Evolutionary conservation across 2,329 filamentous ascomycete genomes (phyloP).

Genomic region (Colletotrichum limetticola): DNA sequence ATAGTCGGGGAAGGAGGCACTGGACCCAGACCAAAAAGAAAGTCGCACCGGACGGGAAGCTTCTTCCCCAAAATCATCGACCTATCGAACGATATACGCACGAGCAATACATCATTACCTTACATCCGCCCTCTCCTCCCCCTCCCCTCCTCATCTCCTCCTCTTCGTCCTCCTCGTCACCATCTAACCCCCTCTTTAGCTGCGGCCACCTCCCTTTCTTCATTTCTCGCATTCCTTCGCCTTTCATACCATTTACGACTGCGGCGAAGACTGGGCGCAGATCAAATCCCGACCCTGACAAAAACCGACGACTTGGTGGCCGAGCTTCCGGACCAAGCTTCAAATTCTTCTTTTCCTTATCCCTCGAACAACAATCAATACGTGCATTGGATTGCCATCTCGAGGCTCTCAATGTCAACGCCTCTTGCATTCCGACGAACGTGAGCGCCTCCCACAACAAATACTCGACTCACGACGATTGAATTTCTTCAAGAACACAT

Average conservation of each 20-base stretch:
- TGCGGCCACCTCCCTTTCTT: neutral
- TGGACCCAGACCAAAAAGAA: slow-evolving; percentile 22
- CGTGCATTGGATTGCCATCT: slow-evolving; percentile 7
- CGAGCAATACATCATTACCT: slow-evolving; percentile 32
- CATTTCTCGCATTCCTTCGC: neutral
- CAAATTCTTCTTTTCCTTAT: neutral
- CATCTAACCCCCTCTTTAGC: neutral
- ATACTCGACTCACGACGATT: neutral
- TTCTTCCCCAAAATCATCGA: slow-evolving; percentile 34
- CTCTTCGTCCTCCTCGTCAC: slow-evolving; percentile 11
- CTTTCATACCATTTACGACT: neutral
- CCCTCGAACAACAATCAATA: neutral
- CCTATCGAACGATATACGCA: slow-evolving; percentile 33
- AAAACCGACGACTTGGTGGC: slow-evolving; percentile 15
- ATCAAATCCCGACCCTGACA: slow-evolving; percentile 10
- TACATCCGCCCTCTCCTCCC: slow-evolving; percentile 13
- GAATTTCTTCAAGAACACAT: neutral
- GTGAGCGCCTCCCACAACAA: slow-evolving; percentile 26
- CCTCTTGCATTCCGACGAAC: slow-evolving; percentile 7
- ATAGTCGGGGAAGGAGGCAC: slow-evolving; percentile 5
- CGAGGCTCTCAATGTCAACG: slow-evolving; percentile 27
- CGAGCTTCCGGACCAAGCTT: slow-evolving; percentile 31
- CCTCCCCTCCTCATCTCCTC: slow-evolving; percentile 14
- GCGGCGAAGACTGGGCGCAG: neutral
- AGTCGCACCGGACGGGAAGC: slow-evolving; percentile 23